Evolutionary conservation across 2,329 filamentous ascomycete species (phyloP), one percentile per base, ranked within the genome.

Genomic region (Aspergillus japonicus): DNA sequence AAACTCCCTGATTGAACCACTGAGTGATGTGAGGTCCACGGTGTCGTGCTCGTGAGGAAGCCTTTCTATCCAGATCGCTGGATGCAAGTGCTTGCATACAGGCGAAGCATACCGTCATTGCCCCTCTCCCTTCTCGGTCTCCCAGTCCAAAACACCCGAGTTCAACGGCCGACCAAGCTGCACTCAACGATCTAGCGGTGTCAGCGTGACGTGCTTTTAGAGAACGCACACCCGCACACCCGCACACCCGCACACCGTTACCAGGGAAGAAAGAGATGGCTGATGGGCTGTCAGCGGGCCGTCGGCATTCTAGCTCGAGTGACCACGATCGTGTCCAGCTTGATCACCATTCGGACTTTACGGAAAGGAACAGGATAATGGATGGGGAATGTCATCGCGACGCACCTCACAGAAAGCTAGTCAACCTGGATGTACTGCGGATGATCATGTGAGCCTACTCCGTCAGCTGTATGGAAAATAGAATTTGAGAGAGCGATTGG

Each of bases 261-360:
- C 39, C 26, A 51, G 33, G 49, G 26, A 26, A 51, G 50, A 49
- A 14, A n/a, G 33, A 26, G 23, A 23, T 51, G 48, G 35, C 44
- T 44, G 21, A 26, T 44, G 12, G 44, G 31, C 29, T 44, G 47
- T 26, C 8, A 29, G 23, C 21, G 47, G 39, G 31, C 24, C 44
- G 29, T 51, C 35, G 57, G 26, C 35, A 53, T 52, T 47, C 57
- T 63, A 55, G 54, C 49, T 58, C 53, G 50, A 59, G 26, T 48
- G 48, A 47, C 50, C 47, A 66, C 31, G 53, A 64, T 70, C 70
- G 71, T 73, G 69, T 74, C 64, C 62, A 64, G 61, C 52, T 53
- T 54, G 51, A 66, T 57, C 59, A 62, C 72, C 72, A 74, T 68
- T 73, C 73, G 72, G 73, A 73, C 62, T 62, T 62, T 62, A 68